These are phyloP conservation scores for Neltuma alba DNA, from an alignment of 306 rosid genomes.

Conservation along the genomic window DNA sequence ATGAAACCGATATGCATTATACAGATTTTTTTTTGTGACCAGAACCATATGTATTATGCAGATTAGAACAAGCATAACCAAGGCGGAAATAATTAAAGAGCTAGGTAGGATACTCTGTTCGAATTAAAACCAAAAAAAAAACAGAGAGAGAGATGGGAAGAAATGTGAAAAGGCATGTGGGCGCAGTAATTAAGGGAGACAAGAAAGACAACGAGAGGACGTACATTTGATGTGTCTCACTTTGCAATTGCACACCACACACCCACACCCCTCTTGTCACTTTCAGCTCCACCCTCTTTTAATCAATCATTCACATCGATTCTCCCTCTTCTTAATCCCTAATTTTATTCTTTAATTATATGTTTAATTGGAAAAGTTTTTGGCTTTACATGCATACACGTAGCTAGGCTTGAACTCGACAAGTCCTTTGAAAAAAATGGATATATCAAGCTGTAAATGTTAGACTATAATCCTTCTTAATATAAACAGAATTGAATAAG, in stretches of 20 bases:
- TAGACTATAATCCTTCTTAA: background rate
- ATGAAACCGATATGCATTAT: too few species aligned
- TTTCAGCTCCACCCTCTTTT: background rate
- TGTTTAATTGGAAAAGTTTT: too few species aligned
- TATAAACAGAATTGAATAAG: background rate
- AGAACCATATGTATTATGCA: too few species aligned
- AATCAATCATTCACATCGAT: background rate
- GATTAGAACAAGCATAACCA: too few species aligned
- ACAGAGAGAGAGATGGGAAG: background rate
- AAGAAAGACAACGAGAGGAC: too few species aligned
- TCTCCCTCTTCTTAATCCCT: background rate
- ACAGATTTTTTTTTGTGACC: too few species aligned
- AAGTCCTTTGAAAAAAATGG: background rate
- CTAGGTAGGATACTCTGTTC: background rate
- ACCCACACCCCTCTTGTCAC: background rate
- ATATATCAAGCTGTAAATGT: background rate
- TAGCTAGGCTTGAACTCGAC: background rate
- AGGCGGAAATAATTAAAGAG: too few species aligned
- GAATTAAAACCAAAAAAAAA: background rate
- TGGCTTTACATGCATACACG: background rate
- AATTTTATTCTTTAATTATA: too few species aligned
- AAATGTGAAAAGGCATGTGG: background rate
- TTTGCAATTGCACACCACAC: too few species aligned
- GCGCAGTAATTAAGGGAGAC: background rate
- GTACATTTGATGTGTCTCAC: too few species aligned